These are phyloP conservation scores for Naganishia randhawae DNA, from an alignment of 768 basidiomycete genomes.

Conservation along the genomic window DNA sequence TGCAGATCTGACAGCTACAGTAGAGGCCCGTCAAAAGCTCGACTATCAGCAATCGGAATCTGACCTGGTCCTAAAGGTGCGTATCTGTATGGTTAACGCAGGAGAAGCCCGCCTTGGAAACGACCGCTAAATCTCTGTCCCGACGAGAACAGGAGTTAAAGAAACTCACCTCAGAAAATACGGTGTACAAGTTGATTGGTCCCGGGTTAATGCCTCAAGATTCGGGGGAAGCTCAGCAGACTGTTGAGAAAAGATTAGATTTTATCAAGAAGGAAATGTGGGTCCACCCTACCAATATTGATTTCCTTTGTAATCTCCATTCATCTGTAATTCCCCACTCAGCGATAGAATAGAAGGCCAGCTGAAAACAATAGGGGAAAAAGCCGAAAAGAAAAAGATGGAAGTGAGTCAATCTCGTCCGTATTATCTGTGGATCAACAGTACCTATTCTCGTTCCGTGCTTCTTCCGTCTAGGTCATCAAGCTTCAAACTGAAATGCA, in stretches of 20 bases:
- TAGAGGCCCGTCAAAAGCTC: slow-evolving; percentile 79
- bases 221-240: slow-evolving; percentile 74
- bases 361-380: slow-evolving; percentile 71
- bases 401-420: slow-evolving; percentile 58
- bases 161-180: slow-evolving; percentile 67
- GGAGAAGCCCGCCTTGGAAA: not conserved
- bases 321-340: not conserved
- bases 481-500: slow-evolving; percentile 15
- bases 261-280: slow-evolving; percentile 87
- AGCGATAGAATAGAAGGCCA: slow-evolving; percentile 64
- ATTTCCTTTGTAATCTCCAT: not conserved
- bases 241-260: slow-evolving; percentile 82
- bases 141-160: slow-evolving; percentile 68
- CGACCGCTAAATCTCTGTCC: not conserved
- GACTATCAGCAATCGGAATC: slow-evolving; percentile 89
- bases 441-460: not conserved
- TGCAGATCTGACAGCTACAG: slow-evolving; percentile 63
- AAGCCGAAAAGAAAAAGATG: slow-evolving; percentile 72
- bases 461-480: not conserved
- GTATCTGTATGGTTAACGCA: slow-evolving; percentile 1
- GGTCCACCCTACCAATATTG: slow-evolving; percentile 30
- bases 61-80: slow-evolving; percentile 82
- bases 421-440: not conserved
- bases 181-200: slow-evolving; percentile 84
- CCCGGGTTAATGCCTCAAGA: slow-evolving; percentile 89